Base-by-base conservation (phyloP, 768 basidiomycete genomes). In the Leccinum obscurum region DNA sequence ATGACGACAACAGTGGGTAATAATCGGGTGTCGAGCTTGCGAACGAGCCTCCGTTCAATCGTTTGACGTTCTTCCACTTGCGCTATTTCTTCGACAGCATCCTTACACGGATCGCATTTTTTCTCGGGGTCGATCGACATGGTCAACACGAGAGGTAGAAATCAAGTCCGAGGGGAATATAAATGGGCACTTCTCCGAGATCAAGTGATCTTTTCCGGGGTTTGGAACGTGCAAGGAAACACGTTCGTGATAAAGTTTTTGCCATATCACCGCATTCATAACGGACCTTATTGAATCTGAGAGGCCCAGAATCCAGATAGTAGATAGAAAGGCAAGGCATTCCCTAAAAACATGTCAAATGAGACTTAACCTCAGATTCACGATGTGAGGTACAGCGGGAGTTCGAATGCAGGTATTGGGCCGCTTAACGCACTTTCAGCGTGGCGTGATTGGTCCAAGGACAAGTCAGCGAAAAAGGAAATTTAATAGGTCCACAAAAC, bases 1-100 rank as follows among this genome's bases (percentile, higher is more conserved):
- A 88, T 85, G 55, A 85, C 56, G 17, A 85, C 75, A 35, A 88
- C 81, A 0, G 83, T 83, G 0, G 84, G 85, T 52, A 89, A 67
- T 4, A 88, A 70, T 34, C 85, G 77, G 59, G 66, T 69, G 63
- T 88, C 87, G 51, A 89, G 77, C 62, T 81, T 84, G 44, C 83
- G 76, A 14, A 85, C 79, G 13, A 89, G 80, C 57, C 35, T 55
- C n/a, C 58, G 58, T 62, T 71, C 70, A 1, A 58, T 62, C 37
- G 28, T 24, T 22, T 28, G 64, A 22, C 63, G 65, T 32, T 37
- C 32, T 55, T 63, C 68, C 6, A 30, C 26, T 4, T 49, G 41
- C 26, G 56, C 20, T 4, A 52, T n/a, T 20, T 61, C 59, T 35
- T 55, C 8, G 11, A 30, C 15, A 4, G 20, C 39, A 44, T 62